These are phyloP conservation scores for Basidiobolus meristosporus DNA, from an alignment of 371 early-diverging fungal species.

Conservation along the genomic window DNA sequence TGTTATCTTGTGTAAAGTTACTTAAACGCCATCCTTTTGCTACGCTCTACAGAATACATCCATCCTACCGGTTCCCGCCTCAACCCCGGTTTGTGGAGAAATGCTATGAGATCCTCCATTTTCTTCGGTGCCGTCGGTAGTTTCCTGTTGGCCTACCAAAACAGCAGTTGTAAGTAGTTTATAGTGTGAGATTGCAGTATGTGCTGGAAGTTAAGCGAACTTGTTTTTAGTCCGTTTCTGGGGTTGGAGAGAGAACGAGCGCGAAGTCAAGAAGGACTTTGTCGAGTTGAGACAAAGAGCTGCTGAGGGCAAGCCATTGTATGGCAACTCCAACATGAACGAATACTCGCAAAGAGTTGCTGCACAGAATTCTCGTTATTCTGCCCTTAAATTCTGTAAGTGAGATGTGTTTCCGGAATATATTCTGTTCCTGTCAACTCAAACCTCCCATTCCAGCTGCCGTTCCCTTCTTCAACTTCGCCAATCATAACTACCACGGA, in stretches of 20 bases:
- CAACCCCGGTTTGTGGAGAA: too few species aligned
- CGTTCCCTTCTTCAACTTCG: slow-evolving; percentile 67
- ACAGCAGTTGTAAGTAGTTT: slow-evolving; percentile 33
- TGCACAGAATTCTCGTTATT: slow-evolving; percentile 45
- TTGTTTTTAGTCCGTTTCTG: slow-evolving; percentile 64
- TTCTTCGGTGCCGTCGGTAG: slow-evolving; percentile 36
- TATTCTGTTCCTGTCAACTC: neutral
- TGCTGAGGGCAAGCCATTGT: slow-evolving; percentile 47
- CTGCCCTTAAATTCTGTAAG: slow-evolving; percentile 48
- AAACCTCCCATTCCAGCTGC: slow-evolving; percentile 17
- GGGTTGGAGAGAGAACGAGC: slow-evolving; percentile 79
- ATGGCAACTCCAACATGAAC: slow-evolving; percentile 41
- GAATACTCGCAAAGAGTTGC: slow-evolving; percentile 37
- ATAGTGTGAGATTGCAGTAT: neutral
- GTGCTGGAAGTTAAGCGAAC: neutral
- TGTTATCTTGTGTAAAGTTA: too few species aligned
- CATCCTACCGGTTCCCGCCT: too few species aligned
- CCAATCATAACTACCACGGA: slow-evolving; percentile 61
- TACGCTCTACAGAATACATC: too few species aligned
- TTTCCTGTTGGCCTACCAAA: slow-evolving; percentile 46
- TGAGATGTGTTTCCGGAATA: neutral
- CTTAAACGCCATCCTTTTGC: too few species aligned
- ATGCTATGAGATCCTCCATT: too few species aligned
- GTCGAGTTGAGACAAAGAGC: slow-evolving; percentile 38
- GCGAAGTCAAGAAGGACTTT: slow-evolving; percentile 53